Conservation (phyloP, 371 early-diverging fungal species). For the Capillidium heterosporum region DNA sequence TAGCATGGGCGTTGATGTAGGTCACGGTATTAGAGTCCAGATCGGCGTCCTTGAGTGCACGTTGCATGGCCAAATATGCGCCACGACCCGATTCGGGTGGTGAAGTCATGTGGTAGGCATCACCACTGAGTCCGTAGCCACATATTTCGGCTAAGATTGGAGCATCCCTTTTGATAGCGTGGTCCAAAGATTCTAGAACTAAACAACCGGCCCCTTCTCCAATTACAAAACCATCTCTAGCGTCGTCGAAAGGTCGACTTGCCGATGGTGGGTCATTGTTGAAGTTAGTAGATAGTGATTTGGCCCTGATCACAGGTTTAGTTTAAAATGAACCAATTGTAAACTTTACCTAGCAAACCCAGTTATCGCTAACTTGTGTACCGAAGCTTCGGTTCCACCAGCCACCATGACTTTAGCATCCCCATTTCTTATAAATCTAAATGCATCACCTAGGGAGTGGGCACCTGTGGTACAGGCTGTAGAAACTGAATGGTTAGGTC, state of each 20-base stretch:
- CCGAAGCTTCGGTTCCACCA: constrained; percentile 77
- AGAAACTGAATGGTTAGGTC: constrained; percentile 81
- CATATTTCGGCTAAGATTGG: constrained; percentile 72
- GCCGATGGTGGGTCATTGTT: constrained; percentile 57
- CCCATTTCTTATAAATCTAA: constrained; percentile 73
- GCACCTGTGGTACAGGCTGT: constrained; percentile 95
- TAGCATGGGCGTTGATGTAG: constrained; percentile 93
- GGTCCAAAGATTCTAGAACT: constrained; percentile 81
- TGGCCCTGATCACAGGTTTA: constrained; percentile 28
- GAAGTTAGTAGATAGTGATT: constrained; percentile 56
- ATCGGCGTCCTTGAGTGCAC: constrained; percentile 47
- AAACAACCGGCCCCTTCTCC: constrained; percentile 86
- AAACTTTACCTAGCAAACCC: constrained; percentile 58
- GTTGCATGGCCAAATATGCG: constrained; percentile 65
- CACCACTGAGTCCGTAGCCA: constrained; percentile 87
- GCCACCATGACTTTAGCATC: constrained; percentile 94
- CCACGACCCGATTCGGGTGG: constrained; percentile 75
- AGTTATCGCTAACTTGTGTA: constrained; percentile 71
- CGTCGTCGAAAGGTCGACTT: constrained; percentile 78
- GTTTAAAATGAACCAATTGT: background rate
- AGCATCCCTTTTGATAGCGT: constrained; percentile 71
- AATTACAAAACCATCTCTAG: constrained; percentile 84
- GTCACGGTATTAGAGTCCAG: constrained; percentile 41
- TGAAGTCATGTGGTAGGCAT: constrained; percentile 87
- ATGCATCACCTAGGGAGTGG: constrained; percentile 84